Conservation (phyloP, 768 basidiomycete genomes). For the Scleroderma bovista region DNA sequence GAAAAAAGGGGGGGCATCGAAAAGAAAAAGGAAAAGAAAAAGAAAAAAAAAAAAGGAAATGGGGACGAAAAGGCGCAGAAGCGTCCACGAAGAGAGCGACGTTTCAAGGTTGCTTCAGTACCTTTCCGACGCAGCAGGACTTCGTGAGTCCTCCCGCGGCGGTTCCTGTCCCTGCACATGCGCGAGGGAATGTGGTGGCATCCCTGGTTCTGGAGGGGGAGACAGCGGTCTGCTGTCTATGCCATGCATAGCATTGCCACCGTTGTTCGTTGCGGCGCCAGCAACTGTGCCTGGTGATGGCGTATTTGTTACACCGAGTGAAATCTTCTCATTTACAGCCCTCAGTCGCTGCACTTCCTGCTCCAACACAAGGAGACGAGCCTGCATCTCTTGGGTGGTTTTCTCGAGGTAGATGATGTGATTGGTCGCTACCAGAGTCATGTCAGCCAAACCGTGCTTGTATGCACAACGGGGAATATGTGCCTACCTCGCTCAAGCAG, state of each 20-base stretch:
- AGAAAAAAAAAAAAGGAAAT: conserved; percentile 25
- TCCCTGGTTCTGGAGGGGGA: conserved; percentile 54
- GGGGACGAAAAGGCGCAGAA: conserved; percentile 18
- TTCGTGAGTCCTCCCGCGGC: conserved; percentile 57
- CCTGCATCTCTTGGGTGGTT: conserved; percentile 64
- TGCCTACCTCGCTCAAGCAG: conserved; percentile 77
- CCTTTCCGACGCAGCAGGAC: conserved; percentile 28
- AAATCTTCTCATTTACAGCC: conserved; percentile 78
- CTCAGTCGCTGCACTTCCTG: conserved; percentile 67
- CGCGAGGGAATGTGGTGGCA: conserved; percentile 43
- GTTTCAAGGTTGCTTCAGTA: conserved; percentile 23
- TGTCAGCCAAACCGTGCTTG: no score
- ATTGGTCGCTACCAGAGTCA: conserved; percentile 84
- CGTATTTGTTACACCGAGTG: conserved; percentile 53
- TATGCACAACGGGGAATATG: neutral
- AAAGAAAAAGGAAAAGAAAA: conserved; percentile 29
- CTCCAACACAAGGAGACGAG: conserved; percentile 60
- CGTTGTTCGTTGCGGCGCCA: neutral
- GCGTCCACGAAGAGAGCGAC: conserved; percentile 20
- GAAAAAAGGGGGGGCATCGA: no score
- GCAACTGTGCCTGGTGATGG: conserved; percentile 44
- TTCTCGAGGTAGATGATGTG: conserved; percentile 72
- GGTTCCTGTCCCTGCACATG: conserved; percentile 57
- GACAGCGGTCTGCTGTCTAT: conserved; percentile 51
- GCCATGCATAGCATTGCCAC: conserved; percentile 19